Evolutionary conservation across 2,329 filamentous ascomycete genomes (phyloP).

Genomic region (Xylaria sp.): DNA sequence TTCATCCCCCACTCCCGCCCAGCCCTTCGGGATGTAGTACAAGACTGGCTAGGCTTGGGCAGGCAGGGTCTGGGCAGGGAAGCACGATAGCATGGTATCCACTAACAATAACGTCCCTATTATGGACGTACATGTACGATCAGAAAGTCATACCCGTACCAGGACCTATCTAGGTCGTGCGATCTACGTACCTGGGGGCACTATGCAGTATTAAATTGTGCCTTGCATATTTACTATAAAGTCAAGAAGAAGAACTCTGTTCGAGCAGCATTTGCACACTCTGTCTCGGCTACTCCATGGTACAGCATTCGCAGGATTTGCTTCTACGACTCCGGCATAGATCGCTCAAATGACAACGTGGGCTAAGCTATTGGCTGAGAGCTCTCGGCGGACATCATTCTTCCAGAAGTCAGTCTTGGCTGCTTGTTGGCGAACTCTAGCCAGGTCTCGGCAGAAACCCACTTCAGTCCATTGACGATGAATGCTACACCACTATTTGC

Average conservation of each 20-base stretch:
- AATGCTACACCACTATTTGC: background rate
- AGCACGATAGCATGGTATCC: background rate
- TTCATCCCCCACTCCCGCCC: slow-evolving; percentile 21
- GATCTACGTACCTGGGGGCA: background rate
- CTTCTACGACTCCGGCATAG: background rate
- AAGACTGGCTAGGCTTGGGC: background rate
- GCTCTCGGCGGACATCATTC: slow-evolving; percentile 10
- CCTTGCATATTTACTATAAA: slow-evolving; percentile 7
- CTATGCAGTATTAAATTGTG: slow-evolving; percentile 13
- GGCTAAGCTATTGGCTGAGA: slow-evolving; percentile 28
- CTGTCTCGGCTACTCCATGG: background rate
- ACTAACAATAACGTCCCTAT: background rate
- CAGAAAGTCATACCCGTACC: background rate
- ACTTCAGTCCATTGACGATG: slow-evolving; percentile 1
- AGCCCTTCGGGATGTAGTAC: slow-evolving; percentile 25
- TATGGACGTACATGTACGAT: slow-evolving; percentile 1
- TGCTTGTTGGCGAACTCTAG: slow-evolving; percentile 21
- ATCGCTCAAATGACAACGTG: slow-evolving; percentile 24
- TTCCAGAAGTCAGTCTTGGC: slow-evolving; percentile 28
- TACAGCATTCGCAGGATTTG: slow-evolving; percentile 20
- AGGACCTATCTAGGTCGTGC: background rate
- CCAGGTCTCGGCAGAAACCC: slow-evolving; percentile 17
- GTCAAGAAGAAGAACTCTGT: background rate
- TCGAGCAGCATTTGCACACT: background rate
- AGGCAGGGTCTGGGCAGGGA: background rate